Evolutionary conservation across 2,329 filamentous ascomycete species (phyloP), one percentile per base, ranked within the genome.

Genomic region (Aspergillus texensis): DNA sequence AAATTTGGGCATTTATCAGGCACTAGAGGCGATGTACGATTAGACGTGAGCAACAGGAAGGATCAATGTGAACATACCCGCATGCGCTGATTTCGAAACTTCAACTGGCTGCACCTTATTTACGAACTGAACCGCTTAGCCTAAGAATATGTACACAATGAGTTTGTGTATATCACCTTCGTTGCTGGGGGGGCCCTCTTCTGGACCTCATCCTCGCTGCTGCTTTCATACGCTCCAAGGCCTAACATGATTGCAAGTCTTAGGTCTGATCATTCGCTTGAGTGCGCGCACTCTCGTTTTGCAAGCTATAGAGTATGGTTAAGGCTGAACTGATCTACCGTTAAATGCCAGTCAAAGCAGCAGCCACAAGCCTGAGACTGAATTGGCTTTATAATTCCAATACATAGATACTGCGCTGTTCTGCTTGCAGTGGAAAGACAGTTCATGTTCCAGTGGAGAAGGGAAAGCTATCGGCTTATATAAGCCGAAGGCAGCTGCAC

Each of bases 221-320:
- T 82, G 66, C 79, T 82, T 53, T 77, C 77, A 67, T 83, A 83
- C 41, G 72, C 75, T 28, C 71, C 78, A 19, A 83, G 75, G 36
- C 75, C 77, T 48, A 80, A 72, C 79, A 81, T 80, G 55, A 65
- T 70, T 64, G 58, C 53, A 59, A 52, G 57, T 65, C 39, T 39
- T 50, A 55, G 16, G 24, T 58, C 28, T 19, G 10, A 34, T 55
- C 10, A 36, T 14, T 16, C 16, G 50, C 14, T 4, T 14, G 8
- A 21, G 28, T 21, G 39, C 2, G 30, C 16, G 14, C 52, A 24
- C 32, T 39, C 52, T 39, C 19, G 26, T 34, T 26, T 32, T 11
- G 32, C 61, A 56, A 21, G 52, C 50, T 54, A 48, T 52, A 57
- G 26, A 26, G n/a, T 46, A 63, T 60, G 36, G 39, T 53, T 55